Evolutionary conservation across 768 basidiomycete species (phyloP).

Genomic region (Auricularia auricula-judae): DNA sequence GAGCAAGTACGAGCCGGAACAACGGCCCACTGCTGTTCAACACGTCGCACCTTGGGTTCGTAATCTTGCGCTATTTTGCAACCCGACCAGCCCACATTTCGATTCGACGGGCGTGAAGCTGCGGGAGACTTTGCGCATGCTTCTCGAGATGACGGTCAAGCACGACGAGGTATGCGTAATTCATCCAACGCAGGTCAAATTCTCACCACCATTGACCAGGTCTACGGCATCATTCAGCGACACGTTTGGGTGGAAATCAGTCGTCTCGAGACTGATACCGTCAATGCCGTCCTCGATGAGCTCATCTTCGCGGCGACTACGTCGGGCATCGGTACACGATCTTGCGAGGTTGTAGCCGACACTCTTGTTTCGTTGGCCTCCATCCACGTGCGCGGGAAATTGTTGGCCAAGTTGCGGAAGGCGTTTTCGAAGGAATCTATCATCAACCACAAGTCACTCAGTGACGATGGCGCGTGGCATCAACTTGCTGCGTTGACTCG

Average conservation of each 20-base stretch:
- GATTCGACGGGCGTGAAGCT: constrained; percentile 65
- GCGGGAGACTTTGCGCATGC: constrained; percentile 68
- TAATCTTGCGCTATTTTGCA: constrained; percentile 62
- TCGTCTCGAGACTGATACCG: constrained; percentile 42
- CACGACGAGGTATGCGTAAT: constrained; percentile 50
- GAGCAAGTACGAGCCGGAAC: constrained; percentile 30
- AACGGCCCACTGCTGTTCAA: constrained; percentile 62
- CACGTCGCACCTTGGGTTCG: constrained; percentile 86
- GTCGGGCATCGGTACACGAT: constrained; percentile 61
- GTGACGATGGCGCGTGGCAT: constrained; percentile 37
- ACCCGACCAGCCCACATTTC: constrained; percentile 55
- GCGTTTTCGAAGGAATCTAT: constrained; percentile 34
- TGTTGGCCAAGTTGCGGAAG: constrained; percentile 72
- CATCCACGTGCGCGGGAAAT: constrained; percentile 64
- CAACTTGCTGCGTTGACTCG: constrained; percentile 75
- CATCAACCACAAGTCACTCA: neutral
- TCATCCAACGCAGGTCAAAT: neutral
- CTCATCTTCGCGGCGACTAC: constrained; percentile 74
- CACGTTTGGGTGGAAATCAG: constrained; percentile 71
- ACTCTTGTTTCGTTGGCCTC: constrained; percentile 66
- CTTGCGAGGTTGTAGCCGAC: constrained; percentile 66
- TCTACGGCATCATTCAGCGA: constrained; percentile 55
- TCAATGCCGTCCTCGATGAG: constrained; percentile 71
- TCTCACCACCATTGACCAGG: constrained; percentile 23
- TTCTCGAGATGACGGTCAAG: constrained; percentile 62